These are phyloP conservation scores for Fusarium clavum DNA, from an alignment of 2,329 filamentous ascomycete species.

Conservation along the genomic window DNA sequence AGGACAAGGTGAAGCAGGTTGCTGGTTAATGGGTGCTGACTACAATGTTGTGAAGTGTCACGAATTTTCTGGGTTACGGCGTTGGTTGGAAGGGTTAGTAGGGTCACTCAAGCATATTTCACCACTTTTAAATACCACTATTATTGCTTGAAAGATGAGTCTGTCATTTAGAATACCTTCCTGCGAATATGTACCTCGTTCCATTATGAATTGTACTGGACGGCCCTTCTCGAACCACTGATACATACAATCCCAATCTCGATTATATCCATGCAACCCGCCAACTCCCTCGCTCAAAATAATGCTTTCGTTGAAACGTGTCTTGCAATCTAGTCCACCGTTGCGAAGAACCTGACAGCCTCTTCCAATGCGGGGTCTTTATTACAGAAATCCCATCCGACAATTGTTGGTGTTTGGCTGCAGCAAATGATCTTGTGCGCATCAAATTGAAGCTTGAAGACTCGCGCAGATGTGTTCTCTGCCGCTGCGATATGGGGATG, in stretches of 20 bases:
- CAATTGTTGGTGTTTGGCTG: slow-evolving; percentile 89
- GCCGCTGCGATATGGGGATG: slow-evolving; percentile 60
- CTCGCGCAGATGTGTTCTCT: slow-evolving; percentile 67
- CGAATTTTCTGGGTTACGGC: slow-evolving; percentile 30
- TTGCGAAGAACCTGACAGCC: slow-evolving; percentile 80
- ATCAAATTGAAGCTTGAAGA: slow-evolving; percentile 98
- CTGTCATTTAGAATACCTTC: not conserved
- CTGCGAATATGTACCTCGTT: not conserved
- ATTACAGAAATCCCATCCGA: slow-evolving; percentile 98
- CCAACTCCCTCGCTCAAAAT: slow-evolving; percentile 42
- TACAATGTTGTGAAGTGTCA: not conserved
- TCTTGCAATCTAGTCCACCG: slow-evolving; percentile 56
- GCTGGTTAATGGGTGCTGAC: slow-evolving; percentile 60
- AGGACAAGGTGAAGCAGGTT: slow-evolving; percentile 84
- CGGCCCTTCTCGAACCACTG: slow-evolving; percentile 6
- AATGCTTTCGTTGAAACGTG: slow-evolving; percentile 13
- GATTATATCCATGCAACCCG: slow-evolving; percentile 14
- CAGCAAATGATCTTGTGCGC: slow-evolving; percentile 93
- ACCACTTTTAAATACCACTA: not conserved
- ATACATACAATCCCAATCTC: slow-evolving; percentile 25
- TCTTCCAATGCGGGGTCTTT: slow-evolving; percentile 83
- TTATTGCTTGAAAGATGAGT: not conserved
- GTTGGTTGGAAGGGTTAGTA: slow-evolving; percentile 42
- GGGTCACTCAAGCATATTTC: slow-evolving; percentile 31
- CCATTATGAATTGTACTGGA: slow-evolving; percentile 1